A percentile compares a stretch with the other conserved stretches of the same genome.
phyloP scores from a whole-genome alignment of 306 rosid species.

The cucumber (Cucumis sativus) region DNA sequence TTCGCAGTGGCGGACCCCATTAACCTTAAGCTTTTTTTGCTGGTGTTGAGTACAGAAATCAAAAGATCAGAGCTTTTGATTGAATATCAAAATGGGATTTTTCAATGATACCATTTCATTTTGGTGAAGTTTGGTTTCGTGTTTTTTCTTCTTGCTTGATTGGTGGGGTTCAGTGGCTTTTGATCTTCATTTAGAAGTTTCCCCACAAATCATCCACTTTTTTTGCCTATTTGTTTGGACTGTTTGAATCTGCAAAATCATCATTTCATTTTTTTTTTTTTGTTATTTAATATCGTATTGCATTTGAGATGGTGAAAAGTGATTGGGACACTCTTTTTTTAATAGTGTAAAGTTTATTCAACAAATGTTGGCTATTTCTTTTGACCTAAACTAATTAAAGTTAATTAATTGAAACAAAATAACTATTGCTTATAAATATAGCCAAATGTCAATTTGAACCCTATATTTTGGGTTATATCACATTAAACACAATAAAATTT shows the following conservation, averaged over 20 bases:
- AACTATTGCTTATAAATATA: neutral
- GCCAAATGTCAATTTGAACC: too few species aligned
- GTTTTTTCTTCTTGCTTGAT: neutral
- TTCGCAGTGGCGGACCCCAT: constrained; percentile 9
- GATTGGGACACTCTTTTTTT: neutral
- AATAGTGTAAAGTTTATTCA: neutral
- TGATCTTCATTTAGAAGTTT: neutral
- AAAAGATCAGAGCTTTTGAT: neutral
- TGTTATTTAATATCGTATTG: neutral
- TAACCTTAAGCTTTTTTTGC: neutral
- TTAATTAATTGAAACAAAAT: neutral
- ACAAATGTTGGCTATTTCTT: neutral
- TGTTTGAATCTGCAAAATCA: neutral
- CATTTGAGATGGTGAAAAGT: neutral
- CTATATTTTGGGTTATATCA: too few species aligned
- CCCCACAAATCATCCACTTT: neutral
- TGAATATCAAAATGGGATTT: neutral
- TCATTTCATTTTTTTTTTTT: neutral
- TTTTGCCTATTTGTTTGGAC: neutral
- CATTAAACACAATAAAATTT: too few species aligned
- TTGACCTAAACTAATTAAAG: neutral
- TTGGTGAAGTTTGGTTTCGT: neutral
- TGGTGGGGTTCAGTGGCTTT: neutral
- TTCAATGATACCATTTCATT: neutral
- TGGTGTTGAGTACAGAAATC: neutral